Evolutionary conservation across 2,329 filamentous ascomycete genomes (phyloP).

Genomic region (Parafenestella ontariensis): DNA sequence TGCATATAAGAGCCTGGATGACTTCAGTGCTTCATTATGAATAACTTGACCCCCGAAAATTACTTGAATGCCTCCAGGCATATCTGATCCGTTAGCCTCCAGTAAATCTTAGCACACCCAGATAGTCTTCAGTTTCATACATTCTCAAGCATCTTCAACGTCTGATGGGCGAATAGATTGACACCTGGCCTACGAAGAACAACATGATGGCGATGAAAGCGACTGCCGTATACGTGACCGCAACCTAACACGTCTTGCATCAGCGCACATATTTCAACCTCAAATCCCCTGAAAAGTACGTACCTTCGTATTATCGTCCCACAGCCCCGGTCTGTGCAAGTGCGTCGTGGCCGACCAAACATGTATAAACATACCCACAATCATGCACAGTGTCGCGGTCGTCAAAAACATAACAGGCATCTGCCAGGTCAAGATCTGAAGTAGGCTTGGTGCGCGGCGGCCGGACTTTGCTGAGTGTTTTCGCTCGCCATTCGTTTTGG

Average conservation of each 20-base stretch:
- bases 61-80: no score
- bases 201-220: conserved; percentile 18
- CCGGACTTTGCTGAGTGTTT: conserved; percentile 27
- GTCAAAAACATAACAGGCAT: conserved; percentile 49
- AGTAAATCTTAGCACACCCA: no score
- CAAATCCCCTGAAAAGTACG: background rate
- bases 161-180: conserved; percentile 16
- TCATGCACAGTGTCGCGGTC: conserved; percentile 45
- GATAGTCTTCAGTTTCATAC: no score
- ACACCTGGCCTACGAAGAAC: conserved; percentile 30
- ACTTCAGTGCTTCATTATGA: no score
- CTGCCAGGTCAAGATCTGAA: conserved; percentile 49
- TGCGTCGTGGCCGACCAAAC: conserved; percentile 46
- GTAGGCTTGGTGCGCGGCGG: conserved; percentile 27
- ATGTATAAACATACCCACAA: conserved; percentile 49
- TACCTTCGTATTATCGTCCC: conserved; percentile 44
- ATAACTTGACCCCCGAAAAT: no score
- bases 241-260: conserved; percentile 17
- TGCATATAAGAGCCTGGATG: no score
- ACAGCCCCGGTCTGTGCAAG: conserved; percentile 30
- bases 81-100: no score
- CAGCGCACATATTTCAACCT: background rate
- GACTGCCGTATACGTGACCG: conserved; percentile 22
- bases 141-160: no score
- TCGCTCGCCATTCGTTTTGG: conserved; percentile 30